Percentiles rank a stretch among this genome's conserved stretches.
phyloP scores from a whole-genome alignment of 2,329 filamentous ascomycete genomes.

The Mariannaea sp. region DNA sequence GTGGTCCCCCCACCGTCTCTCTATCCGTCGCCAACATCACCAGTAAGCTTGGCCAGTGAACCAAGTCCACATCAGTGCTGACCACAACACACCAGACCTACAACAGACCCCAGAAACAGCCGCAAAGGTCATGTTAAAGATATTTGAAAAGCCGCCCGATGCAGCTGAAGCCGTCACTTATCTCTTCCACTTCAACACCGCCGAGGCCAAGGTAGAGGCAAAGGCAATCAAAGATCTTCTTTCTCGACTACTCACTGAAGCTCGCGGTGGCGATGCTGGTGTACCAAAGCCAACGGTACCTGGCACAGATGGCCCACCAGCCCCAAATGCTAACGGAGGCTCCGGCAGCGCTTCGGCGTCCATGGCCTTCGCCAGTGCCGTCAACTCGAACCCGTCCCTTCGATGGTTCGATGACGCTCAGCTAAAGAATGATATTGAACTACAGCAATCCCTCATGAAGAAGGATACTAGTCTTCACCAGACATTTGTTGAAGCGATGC shows the following conservation, averaged over 20 bases:
- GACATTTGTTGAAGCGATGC: slow-evolving; percentile 84
- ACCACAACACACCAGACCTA: slow-evolving; percentile 63
- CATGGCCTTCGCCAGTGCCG: slow-evolving; percentile 78
- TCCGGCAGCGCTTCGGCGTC: slow-evolving; percentile 62
- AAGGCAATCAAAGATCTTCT: slow-evolving; percentile 83
- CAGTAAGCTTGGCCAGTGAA: slow-evolving; percentile 60
- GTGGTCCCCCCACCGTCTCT: slow-evolving; percentile 67
- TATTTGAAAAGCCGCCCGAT: slow-evolving; percentile 73
- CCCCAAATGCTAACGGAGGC: slow-evolving; percentile 36
- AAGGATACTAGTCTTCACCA: slow-evolving; percentile 75
- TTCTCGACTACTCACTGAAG: slow-evolving; percentile 73
- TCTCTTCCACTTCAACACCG: slow-evolving; percentile 87
- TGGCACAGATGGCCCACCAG: slow-evolving; percentile 38
- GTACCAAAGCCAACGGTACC: slow-evolving; percentile 53
- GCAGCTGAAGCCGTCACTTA: slow-evolving; percentile 69
- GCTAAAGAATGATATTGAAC: slow-evolving; percentile 75
- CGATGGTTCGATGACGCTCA: slow-evolving; percentile 81
- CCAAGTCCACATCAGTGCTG: slow-evolving; percentile 13
- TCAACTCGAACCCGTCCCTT: slow-evolving; percentile 59
- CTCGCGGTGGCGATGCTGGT: slow-evolving; percentile 61
- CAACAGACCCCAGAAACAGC: slow-evolving; percentile 91
- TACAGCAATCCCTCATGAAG: slow-evolving; percentile 88
- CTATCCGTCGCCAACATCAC: slow-evolving; percentile 78
- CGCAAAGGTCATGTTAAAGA: slow-evolving; percentile 90
- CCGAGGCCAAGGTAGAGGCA: slow-evolving; percentile 79